Percentiles rank a stretch among this genome's conserved stretches.
phyloP scores from a whole-genome alignment of 2,329 filamentous ascomycete genomes.

The Colletotrichum sp. region DNA sequence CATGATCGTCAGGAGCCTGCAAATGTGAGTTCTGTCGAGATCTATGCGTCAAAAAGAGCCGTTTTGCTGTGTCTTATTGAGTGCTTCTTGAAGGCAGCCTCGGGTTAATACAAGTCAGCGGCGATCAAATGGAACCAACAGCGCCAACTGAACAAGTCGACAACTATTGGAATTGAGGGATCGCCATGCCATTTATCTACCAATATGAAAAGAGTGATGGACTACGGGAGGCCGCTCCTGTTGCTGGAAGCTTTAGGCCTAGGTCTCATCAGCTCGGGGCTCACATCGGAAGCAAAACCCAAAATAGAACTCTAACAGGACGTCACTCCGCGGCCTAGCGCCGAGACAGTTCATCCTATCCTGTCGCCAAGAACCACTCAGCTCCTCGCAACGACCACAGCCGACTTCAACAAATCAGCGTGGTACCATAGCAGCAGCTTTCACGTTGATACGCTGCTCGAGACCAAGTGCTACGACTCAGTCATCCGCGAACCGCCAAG shows the following conservation, averaged over 20 bases:
- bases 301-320: not conserved
- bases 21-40: not conserved
- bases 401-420: not conserved
- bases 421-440: not conserved
- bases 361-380: not conserved
- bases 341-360: slow-evolving; percentile 1
- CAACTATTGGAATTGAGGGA: too few relatives aligned
- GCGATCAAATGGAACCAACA: not conserved
- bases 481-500: not conserved
- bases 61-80: not conserved
- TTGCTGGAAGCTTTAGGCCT: not conserved
- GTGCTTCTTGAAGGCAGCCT: not conserved
- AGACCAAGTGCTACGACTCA: not conserved
- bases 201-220: not conserved
- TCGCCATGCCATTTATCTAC: not conserved
- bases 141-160: not conserved
- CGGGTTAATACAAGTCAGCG: not conserved
- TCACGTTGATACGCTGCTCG: not conserved
- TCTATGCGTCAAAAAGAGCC: not conserved
- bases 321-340: not conserved
- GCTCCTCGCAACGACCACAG: not conserved
- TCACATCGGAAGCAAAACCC: not conserved
- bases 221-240: fast-evolving
- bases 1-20: not conserved
- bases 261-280: not conserved